Percentiles rank a stretch among this genome's conserved stretches.
Evolutionary conservation across 2,329 filamentous ascomycete genomes (phyloP).

Genomic region (Fusarium sp.): DNA sequence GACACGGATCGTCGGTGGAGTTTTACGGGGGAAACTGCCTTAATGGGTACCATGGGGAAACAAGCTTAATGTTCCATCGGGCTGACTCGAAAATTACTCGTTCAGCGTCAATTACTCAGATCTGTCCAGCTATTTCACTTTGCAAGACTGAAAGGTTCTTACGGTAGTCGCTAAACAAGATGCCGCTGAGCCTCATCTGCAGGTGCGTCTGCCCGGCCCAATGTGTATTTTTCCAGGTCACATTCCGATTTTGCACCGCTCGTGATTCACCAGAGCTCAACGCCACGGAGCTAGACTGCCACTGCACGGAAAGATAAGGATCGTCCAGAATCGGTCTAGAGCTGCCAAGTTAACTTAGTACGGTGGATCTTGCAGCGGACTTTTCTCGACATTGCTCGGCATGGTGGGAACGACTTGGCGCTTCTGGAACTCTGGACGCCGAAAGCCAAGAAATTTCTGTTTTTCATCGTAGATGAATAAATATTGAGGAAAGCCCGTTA

Average conservation of each 20-base stretch:
- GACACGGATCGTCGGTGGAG: slow-evolving; percentile 20
- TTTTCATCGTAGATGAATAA: not conserved
- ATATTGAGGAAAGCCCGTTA: not conserved
- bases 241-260: slow-evolving; percentile 1
- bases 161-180: not conserved
- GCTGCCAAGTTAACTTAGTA: slow-evolving; percentile 4
- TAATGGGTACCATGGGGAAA: slow-evolving; percentile 13
- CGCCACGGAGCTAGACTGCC: slow-evolving; percentile 3
- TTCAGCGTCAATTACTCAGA: too few relatives aligned
- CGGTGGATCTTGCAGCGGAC: slow-evolving; percentile 16
- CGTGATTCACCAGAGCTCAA: not conserved
- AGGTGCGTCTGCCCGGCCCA: not conserved
- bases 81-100: not conserved
- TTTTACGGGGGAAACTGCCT: slow-evolving; percentile 1
- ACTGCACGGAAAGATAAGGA: not conserved
- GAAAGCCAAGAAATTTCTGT: slow-evolving; percentile 8
- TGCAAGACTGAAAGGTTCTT: not conserved
- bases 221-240: not conserved
- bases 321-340: slow-evolving; percentile 1
- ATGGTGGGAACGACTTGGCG: slow-evolving; percentile 21
- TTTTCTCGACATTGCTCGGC: slow-evolving; percentile 32
- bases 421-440: not conserved
- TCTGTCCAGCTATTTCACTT: not conserved
- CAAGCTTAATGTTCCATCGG: slow-evolving; percentile 13
- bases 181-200: slow-evolving; percentile 30